phyloP scores from a whole-genome alignment of 306 rosid species.

The peach (Prunus persica) region DNA sequence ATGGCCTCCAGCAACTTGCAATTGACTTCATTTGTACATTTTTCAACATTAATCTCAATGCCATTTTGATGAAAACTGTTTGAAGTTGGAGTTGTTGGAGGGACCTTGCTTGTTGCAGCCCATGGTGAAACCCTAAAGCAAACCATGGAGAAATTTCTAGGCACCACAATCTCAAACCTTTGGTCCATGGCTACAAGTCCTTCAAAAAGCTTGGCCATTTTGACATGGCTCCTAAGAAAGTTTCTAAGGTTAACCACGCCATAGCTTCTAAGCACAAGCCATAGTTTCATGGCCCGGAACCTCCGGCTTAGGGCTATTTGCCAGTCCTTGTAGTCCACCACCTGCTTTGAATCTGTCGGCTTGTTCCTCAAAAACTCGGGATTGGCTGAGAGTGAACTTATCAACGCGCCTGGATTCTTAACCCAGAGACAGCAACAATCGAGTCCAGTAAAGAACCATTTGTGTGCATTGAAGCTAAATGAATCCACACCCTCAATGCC shows the following conservation, averaged over 20 bases:
- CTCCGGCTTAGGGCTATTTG: conserved; percentile 24
- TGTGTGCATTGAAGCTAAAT: conserved; percentile 14
- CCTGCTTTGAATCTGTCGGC: conserved; percentile 15
- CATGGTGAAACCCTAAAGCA: conserved; percentile 15
- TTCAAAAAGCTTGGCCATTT: conserved; percentile 26
- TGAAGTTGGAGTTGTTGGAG: too few species aligned
- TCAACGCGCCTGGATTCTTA: not conserved
- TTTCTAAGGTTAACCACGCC: conserved; percentile 18
- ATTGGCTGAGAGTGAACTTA: conserved; percentile 3
- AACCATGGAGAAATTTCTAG: conserved; percentile 12
- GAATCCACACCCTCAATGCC: conserved; percentile 6
- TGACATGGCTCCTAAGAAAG: conserved; percentile 20
- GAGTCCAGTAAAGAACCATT: conserved; percentile 8
- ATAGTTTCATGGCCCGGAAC: conserved; percentile 26
- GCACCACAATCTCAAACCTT: conserved; percentile 25
- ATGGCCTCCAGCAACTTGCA: conserved; percentile 33
- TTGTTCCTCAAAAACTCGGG: conserved; percentile 28
- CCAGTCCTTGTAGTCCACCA: conserved; percentile 37
- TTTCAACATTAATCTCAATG: not conserved
- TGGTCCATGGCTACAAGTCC: not conserved
- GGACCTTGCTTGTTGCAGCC: not conserved
- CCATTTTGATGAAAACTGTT: not conserved
- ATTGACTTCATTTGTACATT: not conserved
- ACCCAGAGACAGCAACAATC: conserved; percentile 20
- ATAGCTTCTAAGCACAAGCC: conserved; percentile 28